Evolutionary conservation across 768 basidiomycete species (phyloP), one percentile per base, ranked within the genome.

Genomic region (Auricularia auricula-judae): DNA sequence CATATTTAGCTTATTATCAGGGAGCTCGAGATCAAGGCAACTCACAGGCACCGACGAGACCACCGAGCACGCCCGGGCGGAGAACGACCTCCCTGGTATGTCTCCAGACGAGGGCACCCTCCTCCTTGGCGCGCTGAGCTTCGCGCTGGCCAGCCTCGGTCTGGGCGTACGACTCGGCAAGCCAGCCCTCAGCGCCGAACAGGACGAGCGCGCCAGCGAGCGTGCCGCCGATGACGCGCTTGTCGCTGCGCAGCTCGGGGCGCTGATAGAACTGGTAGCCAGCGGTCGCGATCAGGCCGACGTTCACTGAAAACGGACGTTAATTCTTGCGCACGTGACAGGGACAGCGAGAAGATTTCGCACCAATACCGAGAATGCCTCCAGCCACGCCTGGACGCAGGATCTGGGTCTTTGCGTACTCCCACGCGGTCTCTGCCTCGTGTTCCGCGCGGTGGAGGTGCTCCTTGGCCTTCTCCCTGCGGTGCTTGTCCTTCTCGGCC

Each of bases 321-420:
- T 43, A 36, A 62, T 29, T 42, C 12, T 16, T 10, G 35, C 18
- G 7, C 14, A 36, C 34, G 62, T 23, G 21, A 16, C 10, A 60
- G 47, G 18, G 35, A 39, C 21, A 42, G 29, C 3, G 44, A 60
- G 11, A 62, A 54, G 36, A 34, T 36, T 7, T 77, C 82, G 18
- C 67, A 88, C 89, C 79, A 56, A 91, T 71, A 53, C 88, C 88
- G 66, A 91, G 68, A 35, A 90, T 75, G 53, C 90, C 89, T 34
- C 90, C 87, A 10, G 86, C 85, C 62, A 88, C 83, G 33, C 84
- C 83, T 14, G 89, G 88, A 35, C 83, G 80, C 65, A 90, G 75
- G 33, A 90, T 69, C 68, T 81, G 78, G 35, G 81, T 74, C 67
- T 84, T 85, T 3, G 81, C 73, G 33, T 78, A 67, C 8, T 79